Evolutionary conservation across 345 rosid species (phyloP).

Genomic region (Citrus cavaleriei): DNA sequence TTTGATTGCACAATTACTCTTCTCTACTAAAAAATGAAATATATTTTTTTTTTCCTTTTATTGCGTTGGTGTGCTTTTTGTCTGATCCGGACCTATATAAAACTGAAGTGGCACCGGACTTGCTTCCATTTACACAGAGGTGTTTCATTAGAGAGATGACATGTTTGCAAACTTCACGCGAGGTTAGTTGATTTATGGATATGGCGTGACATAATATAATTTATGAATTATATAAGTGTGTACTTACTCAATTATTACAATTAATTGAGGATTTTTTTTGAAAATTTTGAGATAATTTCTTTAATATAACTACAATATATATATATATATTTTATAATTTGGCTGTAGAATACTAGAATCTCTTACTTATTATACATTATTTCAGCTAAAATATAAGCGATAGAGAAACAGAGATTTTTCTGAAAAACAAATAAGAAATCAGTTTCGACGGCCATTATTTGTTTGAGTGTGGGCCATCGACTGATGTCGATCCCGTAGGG

Average conservation of each 20-base stretch:
- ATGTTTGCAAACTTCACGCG: too few species aligned
- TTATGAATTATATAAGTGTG: background rate
- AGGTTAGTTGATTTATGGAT: background rate
- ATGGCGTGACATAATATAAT: background rate
- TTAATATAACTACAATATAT: background rate
- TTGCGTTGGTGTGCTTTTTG: too few species aligned
- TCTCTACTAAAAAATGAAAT: background rate
- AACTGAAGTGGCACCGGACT: too few species aligned
- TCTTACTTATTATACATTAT: background rate
- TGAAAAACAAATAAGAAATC: too few species aligned
- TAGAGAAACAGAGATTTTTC: background rate
- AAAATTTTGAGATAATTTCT: background rate
- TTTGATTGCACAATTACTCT: background rate
- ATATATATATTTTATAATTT: background rate
- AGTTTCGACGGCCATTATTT: background rate
- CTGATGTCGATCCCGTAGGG: background rate
- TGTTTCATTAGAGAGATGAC: too few species aligned
- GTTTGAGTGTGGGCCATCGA: background rate
- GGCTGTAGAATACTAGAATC: background rate
- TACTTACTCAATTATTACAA: too few species aligned
- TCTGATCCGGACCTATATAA: too few species aligned
- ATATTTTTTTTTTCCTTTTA: too few species aligned
- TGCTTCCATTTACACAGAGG: too few species aligned
- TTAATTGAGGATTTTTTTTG: too few species aligned
- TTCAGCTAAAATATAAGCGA: background rate